Conservation (phyloP, 805 yeast genomes). For the Hanseniaspora valbyensis region DNA sequence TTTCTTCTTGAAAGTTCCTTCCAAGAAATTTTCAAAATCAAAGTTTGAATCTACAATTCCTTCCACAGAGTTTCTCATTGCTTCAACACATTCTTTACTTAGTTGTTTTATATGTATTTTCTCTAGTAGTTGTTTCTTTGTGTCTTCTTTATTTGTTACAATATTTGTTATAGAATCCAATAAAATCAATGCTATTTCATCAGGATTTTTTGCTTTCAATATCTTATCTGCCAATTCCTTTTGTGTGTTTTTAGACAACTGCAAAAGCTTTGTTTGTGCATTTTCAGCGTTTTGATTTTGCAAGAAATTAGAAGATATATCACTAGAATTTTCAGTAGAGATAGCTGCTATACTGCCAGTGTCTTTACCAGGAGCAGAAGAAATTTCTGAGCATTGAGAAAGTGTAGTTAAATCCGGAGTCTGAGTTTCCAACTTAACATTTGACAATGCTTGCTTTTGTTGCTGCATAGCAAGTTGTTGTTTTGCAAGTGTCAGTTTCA, state of each 20-base stretch:
- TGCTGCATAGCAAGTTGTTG: neutral
- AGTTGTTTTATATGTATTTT: conserved; percentile 4
- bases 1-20: conserved; percentile 9
- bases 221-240: neutral
- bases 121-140: neutral
- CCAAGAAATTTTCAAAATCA: conserved; percentile 7
- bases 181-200: neutral
- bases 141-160: neutral
- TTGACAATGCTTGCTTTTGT: neutral
- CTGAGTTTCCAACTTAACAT: neutral
- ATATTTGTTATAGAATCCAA: neutral
- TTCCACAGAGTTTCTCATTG: conserved; percentile 13
- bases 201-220: neutral
- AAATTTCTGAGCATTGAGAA: neutral
- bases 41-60: conserved; percentile 11
- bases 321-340: too few species aligned
- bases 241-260: neutral
- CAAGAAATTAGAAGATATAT: too few species aligned
- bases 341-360: neutral
- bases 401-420: neutral
- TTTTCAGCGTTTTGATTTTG: too few species aligned
- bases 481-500: conserved; percentile 4
- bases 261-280: neutral
- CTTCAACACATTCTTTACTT: conserved; percentile 6
- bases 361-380: neutral